A percentile compares a stretch with the other conserved stretches of the same genome.
phyloP scores from a whole-genome alignment of 768 basidiomycete species.

The Xanthoconium purpureum region DNA sequence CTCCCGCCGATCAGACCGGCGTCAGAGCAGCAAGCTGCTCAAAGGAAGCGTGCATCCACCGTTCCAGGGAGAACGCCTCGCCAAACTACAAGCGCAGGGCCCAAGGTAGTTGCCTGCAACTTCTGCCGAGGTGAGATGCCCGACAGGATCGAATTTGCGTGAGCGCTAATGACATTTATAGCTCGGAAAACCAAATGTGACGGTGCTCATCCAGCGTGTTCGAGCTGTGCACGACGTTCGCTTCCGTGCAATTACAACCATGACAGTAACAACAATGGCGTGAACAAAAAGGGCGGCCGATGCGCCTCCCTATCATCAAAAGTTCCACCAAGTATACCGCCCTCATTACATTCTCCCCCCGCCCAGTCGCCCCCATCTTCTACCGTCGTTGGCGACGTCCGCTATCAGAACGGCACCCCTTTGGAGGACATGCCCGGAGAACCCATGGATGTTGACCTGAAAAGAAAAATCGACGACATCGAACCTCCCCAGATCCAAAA shows the following conservation, averaged over 20 bases:
- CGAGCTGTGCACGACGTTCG: slow-evolving; percentile 75
- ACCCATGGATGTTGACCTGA: slow-evolving; percentile 54
- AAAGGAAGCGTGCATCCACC: slow-evolving; percentile 67
- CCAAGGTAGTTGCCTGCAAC: slow-evolving; percentile 86
- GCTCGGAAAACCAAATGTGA: slow-evolving; percentile 90
- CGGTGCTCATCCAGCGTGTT: slow-evolving; percentile 80
- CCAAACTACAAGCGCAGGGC: slow-evolving; percentile 64
- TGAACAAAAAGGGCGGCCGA: slow-evolving; percentile 40
- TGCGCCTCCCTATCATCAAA: slow-evolving; percentile 54
- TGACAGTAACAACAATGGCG: slow-evolving; percentile 40
- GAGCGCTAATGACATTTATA: slow-evolving; percentile 28
- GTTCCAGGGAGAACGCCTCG: slow-evolving; percentile 61
- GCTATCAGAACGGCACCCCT: slow-evolving; percentile 34
- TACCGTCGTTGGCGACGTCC: slow-evolving; percentile 33
- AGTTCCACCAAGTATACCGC: slow-evolving; percentile 21
- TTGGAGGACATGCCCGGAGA: slow-evolving; percentile 41
- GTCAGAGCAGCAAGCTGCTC: slow-evolving; percentile 63
- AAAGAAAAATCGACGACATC: slow-evolving; percentile 55
- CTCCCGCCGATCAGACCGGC: slow-evolving; percentile 65
- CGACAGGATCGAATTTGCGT: slow-evolving; percentile 2
- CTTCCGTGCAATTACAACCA: slow-evolving; percentile 81
- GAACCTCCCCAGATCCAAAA: slow-evolving; percentile 54
- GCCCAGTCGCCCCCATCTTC: slow-evolving; percentile 52
- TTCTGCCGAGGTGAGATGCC: slow-evolving; percentile 73
- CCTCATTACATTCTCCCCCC: slow-evolving; percentile 48